Evolutionary conservation across 805 yeast genomes (phyloP).

Genomic region (Suhomyces vadensis): DNA sequence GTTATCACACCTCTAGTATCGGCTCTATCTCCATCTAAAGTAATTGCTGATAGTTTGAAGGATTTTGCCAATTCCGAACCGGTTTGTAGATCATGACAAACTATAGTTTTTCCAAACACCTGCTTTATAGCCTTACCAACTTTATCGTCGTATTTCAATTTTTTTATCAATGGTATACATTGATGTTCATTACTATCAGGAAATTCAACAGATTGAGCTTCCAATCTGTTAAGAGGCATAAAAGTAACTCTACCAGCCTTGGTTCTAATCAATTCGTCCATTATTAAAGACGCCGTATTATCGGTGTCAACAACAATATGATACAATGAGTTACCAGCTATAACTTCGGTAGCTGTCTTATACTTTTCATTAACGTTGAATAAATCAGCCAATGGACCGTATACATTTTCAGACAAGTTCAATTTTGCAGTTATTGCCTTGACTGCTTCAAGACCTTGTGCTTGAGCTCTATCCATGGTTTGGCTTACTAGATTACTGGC

Average conservation of each 20-base stretch:
- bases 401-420: constrained; percentile 60
- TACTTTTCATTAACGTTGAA: constrained; percentile 80
- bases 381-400: constrained; percentile 84
- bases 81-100: constrained; percentile 64
- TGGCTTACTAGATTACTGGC: constrained; percentile 65
- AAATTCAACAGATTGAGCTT: constrained; percentile 41
- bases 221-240: constrained; percentile 79
- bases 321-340: constrained; percentile 84
- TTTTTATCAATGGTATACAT: constrained; percentile 75
- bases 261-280: constrained; percentile 71
- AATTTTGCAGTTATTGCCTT: constrained; percentile 60
- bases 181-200: constrained; percentile 60
- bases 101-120: constrained; percentile 79
- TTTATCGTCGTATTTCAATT: constrained; percentile 58
- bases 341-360: constrained; percentile 81
- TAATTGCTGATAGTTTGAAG: constrained; percentile 70
- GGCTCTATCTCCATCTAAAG: constrained; percentile 89
- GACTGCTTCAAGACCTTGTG: constrained; percentile 70
- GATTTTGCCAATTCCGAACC: constrained; percentile 68
- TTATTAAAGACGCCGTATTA: constrained; percentile 73
- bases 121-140: constrained; percentile 71
- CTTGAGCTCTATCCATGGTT: constrained; percentile 72
- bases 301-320: constrained; percentile 90
- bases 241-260: constrained; percentile 86
- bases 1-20: constrained; percentile 81